phyloP scores from a whole-genome alignment of 345 rosid species.

The Boechera stricta region DNA sequence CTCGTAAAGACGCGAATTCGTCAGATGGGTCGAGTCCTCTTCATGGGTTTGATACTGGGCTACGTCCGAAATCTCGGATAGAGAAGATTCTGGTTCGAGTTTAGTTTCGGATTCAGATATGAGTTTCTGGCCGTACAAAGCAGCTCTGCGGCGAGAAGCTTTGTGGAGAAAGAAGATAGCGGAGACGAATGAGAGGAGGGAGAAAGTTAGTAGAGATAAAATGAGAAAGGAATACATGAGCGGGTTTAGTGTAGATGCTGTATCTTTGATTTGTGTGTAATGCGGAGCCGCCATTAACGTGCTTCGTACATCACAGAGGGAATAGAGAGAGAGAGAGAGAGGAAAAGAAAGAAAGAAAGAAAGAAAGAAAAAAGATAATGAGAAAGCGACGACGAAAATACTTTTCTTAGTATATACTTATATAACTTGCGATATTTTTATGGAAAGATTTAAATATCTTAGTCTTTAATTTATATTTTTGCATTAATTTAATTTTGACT shows the following conservation, averaged over 20 bases:
- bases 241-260: constrained; percentile 38
- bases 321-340: not conserved
- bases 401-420: not conserved
- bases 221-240: constrained; percentile 54
- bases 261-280: constrained; percentile 29
- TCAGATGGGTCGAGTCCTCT: constrained; percentile 47
- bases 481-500: not conserved
- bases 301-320: constrained; percentile 45
- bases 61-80: constrained; percentile 41
- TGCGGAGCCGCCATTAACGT: constrained; percentile 58
- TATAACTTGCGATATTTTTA: constrained; percentile 2
- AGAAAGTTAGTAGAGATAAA: constrained; percentile 51
- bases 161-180: constrained; percentile 48
- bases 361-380: not conserved
- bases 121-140: constrained; percentile 26
- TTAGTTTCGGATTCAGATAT: constrained; percentile 37
- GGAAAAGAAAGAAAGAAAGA: not conserved
- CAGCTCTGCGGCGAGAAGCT: constrained; percentile 36
- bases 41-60: constrained; percentile 37
- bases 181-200: constrained; percentile 50
- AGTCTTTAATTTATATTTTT: not conserved
- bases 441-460: constrained; percentile 11
- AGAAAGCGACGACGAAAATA: constrained; percentile 19
- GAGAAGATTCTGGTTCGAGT: constrained; percentile 34
- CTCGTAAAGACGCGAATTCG: constrained; percentile 63